Conservation (phyloP, 2,329 filamentous ascomycete genomes). For the Penicillium polonicum region DNA sequence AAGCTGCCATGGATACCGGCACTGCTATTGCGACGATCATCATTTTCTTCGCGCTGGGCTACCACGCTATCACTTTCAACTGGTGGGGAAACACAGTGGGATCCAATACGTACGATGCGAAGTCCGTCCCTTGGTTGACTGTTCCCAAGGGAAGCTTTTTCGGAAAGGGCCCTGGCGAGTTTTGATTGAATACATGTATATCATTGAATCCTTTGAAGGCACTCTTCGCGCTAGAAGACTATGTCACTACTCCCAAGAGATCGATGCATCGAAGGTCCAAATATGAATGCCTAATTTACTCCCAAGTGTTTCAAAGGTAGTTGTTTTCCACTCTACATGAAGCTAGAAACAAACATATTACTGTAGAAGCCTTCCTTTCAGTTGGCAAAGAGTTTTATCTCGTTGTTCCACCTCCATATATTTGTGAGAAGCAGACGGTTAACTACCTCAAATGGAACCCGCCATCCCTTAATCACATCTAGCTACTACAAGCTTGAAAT, state of each 20-base stretch:
- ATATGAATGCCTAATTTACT: background rate
- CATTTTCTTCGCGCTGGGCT: conserved; percentile 37
- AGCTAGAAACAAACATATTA: too few species aligned
- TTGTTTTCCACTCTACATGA: too few species aligned
- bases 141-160: conserved; percentile 32
- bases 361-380: too few species aligned
- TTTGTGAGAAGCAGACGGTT: too few species aligned
- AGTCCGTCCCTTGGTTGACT: conserved; percentile 35
- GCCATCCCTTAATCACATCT: too few species aligned
- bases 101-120: conserved; percentile 35
- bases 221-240: background rate
- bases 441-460: too few species aligned
- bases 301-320: too few species aligned
- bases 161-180: conserved; percentile 31
- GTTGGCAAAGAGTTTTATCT: too few species aligned
- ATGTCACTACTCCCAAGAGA: background rate
- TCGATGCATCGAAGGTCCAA: background rate
- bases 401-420: too few species aligned
- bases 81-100: conserved; percentile 41
- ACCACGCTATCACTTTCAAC: conserved; percentile 29
- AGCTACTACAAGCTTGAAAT: too few species aligned
- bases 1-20: conserved; percentile 37
- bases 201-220: background rate
- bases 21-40: conserved; percentile 34
- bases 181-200: background rate